These are phyloP conservation scores for Fusarium denticulatum DNA, from an alignment of 2,329 filamentous ascomycete species.

Conservation along the genomic window DNA sequence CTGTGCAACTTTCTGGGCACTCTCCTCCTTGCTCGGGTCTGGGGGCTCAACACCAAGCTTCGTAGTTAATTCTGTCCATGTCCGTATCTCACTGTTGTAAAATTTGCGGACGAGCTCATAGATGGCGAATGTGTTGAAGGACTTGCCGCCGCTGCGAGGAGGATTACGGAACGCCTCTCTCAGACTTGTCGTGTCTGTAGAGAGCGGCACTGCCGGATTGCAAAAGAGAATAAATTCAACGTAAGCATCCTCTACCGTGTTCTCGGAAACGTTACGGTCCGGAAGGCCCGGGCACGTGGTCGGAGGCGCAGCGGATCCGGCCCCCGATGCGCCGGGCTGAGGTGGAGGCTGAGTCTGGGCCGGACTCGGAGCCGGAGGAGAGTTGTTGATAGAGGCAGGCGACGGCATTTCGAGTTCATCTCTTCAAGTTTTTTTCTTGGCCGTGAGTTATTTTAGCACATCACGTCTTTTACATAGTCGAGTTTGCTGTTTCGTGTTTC, in stretches of 20 bases:
- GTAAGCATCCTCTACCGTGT: conserved; percentile 83
- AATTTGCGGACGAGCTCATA: conserved; percentile 83
- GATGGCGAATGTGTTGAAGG: conserved; percentile 80
- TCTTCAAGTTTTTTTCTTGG: conserved; percentile 10
- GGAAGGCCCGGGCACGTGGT: conserved; percentile 61
- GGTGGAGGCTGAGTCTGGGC: conserved; percentile 20
- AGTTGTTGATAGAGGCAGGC: conserved; percentile 20
- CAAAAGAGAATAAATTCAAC: conserved; percentile 88
- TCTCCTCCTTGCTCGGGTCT: conserved; percentile 83
- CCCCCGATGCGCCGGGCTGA: conserved; percentile 31
- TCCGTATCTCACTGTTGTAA: conserved; percentile 86
- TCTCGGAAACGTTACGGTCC: conserved; percentile 71
- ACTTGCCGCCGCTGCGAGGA: conserved; percentile 88
- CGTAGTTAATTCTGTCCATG: conserved; percentile 88
- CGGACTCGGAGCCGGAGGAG: conserved; percentile 19
- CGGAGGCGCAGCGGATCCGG: conserved; percentile 29
- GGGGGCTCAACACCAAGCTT: conserved; percentile 90
- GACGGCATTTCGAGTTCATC: conserved; percentile 41
- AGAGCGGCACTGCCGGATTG: conserved; percentile 79
- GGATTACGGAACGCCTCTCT: conserved; percentile 80
- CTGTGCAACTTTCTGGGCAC: conserved; percentile 92
- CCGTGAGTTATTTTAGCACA: neutral
- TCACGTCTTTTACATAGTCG: conserved; percentile 24
- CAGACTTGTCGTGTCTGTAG: conserved; percentile 75
- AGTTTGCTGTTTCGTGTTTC: conserved; percentile 19